These are phyloP conservation scores for Symbiodinium natans DNA, from an alignment of 73 alveolate genomes.

Conservation along the genomic window DNA sequence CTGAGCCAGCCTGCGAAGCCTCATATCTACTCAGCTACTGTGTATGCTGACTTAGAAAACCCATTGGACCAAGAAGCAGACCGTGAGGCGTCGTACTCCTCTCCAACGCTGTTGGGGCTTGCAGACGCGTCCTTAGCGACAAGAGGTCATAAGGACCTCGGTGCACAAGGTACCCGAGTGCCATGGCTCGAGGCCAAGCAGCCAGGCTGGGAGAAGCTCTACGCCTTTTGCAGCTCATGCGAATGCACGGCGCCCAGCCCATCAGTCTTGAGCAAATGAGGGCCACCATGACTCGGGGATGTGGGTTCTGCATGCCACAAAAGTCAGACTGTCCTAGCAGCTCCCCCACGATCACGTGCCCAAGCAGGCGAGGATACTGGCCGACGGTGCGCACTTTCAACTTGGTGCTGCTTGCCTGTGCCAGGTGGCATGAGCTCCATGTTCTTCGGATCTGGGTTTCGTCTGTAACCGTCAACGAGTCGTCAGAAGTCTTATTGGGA, in stretches of 20 bases:
- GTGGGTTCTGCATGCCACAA: no score
- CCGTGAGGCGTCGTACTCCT: conserved; percentile 18
- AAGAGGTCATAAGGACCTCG: background rate
- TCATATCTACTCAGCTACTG: background rate
- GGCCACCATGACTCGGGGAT: no score
- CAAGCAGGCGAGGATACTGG: conserved; percentile 55
- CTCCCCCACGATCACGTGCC: no score
- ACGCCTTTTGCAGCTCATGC: conserved; percentile 31
- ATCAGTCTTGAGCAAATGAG: no score
- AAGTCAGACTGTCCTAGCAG: no score
- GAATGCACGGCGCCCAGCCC: conserved; percentile 2
- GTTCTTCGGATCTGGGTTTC: background rate
- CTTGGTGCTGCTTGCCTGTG: conserved; percentile 36
- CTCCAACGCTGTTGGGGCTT: conserved; percentile 26
- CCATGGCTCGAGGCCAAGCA: conserved; percentile 58
- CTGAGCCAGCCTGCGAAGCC: background rate
- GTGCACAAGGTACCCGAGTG: no score
- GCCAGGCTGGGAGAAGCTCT: conserved; percentile 8
- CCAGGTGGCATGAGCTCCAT: conserved; percentile 11
- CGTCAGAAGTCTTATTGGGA: no score
- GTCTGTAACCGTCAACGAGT: no score
- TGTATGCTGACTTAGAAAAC: background rate
- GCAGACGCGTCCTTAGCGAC: background rate
- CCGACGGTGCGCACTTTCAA: conserved; percentile 68
- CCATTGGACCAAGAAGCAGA: background rate